phyloP scores from a whole-genome alignment of 768 basidiomycete species.

The Calocybe indica region DNA sequence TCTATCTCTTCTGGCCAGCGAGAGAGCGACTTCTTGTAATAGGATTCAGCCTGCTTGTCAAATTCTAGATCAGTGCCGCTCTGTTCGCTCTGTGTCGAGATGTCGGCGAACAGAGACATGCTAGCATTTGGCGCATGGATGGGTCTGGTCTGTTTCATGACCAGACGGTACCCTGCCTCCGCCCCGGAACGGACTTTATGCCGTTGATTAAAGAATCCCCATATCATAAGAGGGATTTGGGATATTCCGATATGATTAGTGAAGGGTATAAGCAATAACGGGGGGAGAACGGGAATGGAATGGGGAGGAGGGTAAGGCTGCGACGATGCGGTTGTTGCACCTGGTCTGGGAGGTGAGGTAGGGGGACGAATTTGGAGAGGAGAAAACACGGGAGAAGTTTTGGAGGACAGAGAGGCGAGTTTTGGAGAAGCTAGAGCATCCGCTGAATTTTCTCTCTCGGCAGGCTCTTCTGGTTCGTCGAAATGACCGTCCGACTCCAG shows the following conservation, averaged over 20 bases:
- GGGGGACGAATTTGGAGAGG: constrained; percentile 10
- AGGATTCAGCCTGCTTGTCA: constrained; percentile 56
- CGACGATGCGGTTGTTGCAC: constrained; percentile 16
- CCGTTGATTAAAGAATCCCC: constrained; percentile 89
- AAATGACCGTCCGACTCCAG: constrained; percentile 73
- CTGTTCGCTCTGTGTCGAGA: constrained; percentile 11
- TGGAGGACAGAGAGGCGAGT: constrained; percentile 13
- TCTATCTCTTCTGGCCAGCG: constrained; percentile 51
- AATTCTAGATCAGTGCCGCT: constrained; percentile 64
- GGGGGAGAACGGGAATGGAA: constrained; percentile 66
- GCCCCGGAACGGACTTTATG: constrained; percentile 75
- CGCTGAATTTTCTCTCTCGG: constrained; percentile 7
- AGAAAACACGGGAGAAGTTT: constrained; percentile 25
- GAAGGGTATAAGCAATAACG: constrained; percentile 73
- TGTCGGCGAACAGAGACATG: constrained; percentile 16
- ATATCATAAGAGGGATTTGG: constrained; percentile 85
- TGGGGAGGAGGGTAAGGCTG: constrained; percentile 41
- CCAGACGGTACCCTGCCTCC: constrained; percentile 72
- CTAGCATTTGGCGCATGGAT: constrained; percentile 33
- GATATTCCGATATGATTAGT: constrained; percentile 73
- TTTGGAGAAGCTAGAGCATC: constrained; percentile 19
- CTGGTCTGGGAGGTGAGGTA: constrained; percentile 12
- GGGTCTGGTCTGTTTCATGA: constrained; percentile 57
- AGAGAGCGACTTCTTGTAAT: constrained; percentile 59
- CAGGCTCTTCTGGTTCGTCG: constrained; percentile 49